Base-by-base conservation (phyloP, 305 asterid genomes). In the Fraxinus paxiana region DNA sequence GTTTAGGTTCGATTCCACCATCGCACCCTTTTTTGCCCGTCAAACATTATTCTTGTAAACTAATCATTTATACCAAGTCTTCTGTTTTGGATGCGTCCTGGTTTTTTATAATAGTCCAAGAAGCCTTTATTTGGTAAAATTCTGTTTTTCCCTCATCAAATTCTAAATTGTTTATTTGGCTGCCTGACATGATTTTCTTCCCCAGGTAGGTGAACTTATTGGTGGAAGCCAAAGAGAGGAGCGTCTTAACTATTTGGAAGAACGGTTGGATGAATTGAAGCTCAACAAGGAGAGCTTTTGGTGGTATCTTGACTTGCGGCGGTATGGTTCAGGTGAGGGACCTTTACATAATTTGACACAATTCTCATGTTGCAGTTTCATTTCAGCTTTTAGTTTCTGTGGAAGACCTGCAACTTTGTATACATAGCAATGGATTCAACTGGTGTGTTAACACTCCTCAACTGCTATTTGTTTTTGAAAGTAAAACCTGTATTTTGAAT, bases 211-310 rank as follows among this genome's bases (percentile, higher is more conserved):
- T 28, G 98, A 96, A 81, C 98, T 96, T 73, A 93, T 96, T 76
- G 98, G 99, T 82, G 98, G 99, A 87, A 96, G 99, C 90, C 99
- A 94, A 87, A 92, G 99, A 84, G 99, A 96, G 86, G 99, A 96
- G 82, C 94, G 98, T 76, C 94, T 96, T 33, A 97, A 91, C 6
- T 84, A 87, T 80, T 87, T 96, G 84, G 99, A 96, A 83, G 88
- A 85, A 67, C 90, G 98, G 7, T 84, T 96, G 88, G 98, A 93
- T 83, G 91, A 90, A 72, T 77, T 96, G 85, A 92, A 94, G 85
- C 99, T 96, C 79, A 85, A 89, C 88, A 94, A 86, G 85, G 99
- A 94, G 88, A 94, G 98, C 89, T 93, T 88, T 82, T 93, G 98
- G 98, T 96, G 99, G 98, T 96, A 96, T 83, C 99, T 94, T 83